A percentile compares a stretch with the other conserved stretches of the same genome.
These are phyloP conservation scores for Pyrenochaeta sp. DNA, from an alignment of 2,329 filamentous ascomycete species.

Conservation along the genomic window DNA sequence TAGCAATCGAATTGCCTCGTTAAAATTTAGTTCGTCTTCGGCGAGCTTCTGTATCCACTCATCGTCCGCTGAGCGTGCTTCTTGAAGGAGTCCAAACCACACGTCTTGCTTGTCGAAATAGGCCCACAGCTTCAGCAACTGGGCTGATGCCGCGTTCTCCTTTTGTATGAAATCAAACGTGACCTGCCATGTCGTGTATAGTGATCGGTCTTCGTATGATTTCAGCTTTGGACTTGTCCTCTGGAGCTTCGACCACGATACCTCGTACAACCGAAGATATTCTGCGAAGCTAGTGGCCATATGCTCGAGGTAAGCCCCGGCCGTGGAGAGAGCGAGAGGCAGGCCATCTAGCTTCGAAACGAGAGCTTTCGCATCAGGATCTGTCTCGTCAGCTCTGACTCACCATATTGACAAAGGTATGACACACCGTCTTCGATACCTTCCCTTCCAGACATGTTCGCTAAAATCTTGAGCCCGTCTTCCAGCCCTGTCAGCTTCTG, in stretches of 20 bases:
- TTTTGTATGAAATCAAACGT: slow-evolving; percentile 9
- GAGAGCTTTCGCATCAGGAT: slow-evolving; percentile 35
- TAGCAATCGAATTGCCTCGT: too few relatives aligned
- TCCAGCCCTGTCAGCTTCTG: slow-evolving; percentile 6
- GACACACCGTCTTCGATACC: slow-evolving; percentile 2
- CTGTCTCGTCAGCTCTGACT: slow-evolving; percentile 19
- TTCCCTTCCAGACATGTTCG: slow-evolving; percentile 5
- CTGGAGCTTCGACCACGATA: slow-evolving; percentile 29
- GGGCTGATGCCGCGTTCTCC: slow-evolving; percentile 6
- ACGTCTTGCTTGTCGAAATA: slow-evolving; percentile 49
- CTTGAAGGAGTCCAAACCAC: slow-evolving; percentile 54
- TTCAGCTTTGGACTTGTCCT: slow-evolving; percentile 17
- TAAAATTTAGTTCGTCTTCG: too few relatives aligned
- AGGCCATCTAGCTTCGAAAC: slow-evolving; percentile 7
- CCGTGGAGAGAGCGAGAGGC: slow-evolving; percentile 9
- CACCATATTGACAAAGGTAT: background rate
- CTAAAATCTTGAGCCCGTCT: slow-evolving; percentile 15
- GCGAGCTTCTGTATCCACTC: too few relatives aligned
- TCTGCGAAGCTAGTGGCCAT: slow-evolving; percentile 19
- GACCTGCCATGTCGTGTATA: slow-evolving; percentile 14
- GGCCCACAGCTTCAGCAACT: slow-evolving; percentile 17
- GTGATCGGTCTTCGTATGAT: slow-evolving; percentile 30
- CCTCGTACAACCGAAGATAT: slow-evolving; percentile 45
- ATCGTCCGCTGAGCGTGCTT: too few relatives aligned
- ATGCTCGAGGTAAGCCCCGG: slow-evolving; percentile 20